Conservation (phyloP, 139 green algal species). For the Gonium pectorale region DNA sequence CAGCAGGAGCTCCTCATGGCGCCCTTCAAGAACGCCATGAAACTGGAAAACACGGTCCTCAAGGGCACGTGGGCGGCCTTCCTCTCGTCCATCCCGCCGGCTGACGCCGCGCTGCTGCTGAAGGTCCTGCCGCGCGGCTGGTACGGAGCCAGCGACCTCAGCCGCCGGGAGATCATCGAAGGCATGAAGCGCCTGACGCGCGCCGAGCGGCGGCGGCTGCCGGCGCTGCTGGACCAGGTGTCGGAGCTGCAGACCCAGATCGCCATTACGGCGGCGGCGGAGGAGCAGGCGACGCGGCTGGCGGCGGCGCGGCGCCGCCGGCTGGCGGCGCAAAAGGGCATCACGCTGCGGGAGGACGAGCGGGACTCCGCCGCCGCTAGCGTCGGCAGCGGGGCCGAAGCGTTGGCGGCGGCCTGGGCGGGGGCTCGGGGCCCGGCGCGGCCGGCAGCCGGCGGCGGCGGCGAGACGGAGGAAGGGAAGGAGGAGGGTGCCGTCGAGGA, state of each 20-base stretch:
- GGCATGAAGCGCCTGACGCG: not conserved
- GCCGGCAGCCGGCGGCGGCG: no score
- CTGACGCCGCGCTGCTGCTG: not conserved
- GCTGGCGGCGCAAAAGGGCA: conserved; percentile 15
- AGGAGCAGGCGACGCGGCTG: not conserved
- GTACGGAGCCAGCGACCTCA: not conserved
- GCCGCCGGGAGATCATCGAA: not conserved
- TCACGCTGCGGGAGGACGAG: not conserved
- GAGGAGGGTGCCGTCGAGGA: not conserved
- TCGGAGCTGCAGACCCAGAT: not conserved
- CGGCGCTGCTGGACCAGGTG: not conserved
- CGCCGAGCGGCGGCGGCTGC: not conserved
- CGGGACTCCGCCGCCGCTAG: not conserved
- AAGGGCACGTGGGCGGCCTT: not conserved
- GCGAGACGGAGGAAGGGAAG: not conserved
- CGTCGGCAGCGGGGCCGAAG: not conserved
- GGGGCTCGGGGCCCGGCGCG: no score
- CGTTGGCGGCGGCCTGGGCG: not conserved
- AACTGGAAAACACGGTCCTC: not conserved
- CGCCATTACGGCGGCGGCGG: not conserved
- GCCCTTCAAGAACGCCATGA: no score
- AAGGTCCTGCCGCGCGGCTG: conserved; percentile 11
- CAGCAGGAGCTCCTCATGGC: not conserved
- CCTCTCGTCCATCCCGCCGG: not conserved
- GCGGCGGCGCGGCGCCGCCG: not conserved